A percentile compares a stretch with the other conserved stretches of the same genome.
Conservation (phyloP, 345 rosid genomes). For the Pistacia atlantica region DNA sequence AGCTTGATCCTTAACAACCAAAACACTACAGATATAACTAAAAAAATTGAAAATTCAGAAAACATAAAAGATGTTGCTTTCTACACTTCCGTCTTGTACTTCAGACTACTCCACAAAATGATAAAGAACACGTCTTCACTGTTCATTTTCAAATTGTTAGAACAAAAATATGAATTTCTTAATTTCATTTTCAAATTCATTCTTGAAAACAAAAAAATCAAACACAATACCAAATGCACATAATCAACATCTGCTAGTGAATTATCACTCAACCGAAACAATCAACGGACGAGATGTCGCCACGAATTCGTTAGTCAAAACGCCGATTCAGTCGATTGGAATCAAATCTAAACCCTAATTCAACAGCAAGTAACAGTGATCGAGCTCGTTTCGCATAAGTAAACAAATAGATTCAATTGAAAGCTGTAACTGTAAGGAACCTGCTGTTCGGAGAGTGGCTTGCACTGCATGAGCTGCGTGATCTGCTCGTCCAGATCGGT, state of each 20-base stretch:
- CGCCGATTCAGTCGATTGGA: not conserved
- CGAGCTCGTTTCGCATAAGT: not conserved
- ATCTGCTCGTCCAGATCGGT: constrained; percentile 81
- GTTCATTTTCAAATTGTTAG: too few relatives aligned
- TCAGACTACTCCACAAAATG: too few relatives aligned
- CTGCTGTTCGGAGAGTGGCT: constrained; percentile 86
- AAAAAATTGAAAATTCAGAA: too few relatives aligned
- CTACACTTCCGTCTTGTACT: too few relatives aligned
- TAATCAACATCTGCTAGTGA: too few relatives aligned
- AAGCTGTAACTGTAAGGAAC: constrained; percentile 21
- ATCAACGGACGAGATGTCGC: not conserved
- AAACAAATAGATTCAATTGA: not conserved
- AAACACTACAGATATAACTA: not conserved
- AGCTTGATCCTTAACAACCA: not conserved
- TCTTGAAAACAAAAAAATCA: too few relatives aligned
- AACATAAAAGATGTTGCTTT: too few relatives aligned
- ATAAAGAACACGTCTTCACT: too few relatives aligned
- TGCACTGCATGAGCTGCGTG: constrained; percentile 93
- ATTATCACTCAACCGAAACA: not conserved
- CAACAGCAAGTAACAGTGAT: not conserved
- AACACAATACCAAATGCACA: too few relatives aligned
- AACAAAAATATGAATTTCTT: too few relatives aligned
- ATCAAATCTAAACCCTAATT: not conserved
- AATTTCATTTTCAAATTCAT: too few relatives aligned
- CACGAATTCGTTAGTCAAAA: not conserved